Conservation (phyloP, 2,329 filamentous ascomycete genomes). For the Bimuria novae-zelandiae region DNA sequence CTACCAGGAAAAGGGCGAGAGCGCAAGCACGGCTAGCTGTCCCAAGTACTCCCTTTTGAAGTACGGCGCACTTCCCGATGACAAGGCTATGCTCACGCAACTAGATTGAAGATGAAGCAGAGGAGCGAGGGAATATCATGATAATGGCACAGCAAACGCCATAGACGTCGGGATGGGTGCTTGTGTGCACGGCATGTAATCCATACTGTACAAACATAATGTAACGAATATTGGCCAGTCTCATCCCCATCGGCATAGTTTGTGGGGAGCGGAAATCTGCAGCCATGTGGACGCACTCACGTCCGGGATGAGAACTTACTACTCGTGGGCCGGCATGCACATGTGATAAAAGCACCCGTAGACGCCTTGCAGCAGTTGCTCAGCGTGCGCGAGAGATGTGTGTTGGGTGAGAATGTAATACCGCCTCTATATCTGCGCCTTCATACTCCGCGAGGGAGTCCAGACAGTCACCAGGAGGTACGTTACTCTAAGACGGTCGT, state of each 20-base stretch:
- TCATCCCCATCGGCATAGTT: no score
- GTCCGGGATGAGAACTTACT: no score
- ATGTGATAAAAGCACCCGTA: no score
- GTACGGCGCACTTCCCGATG: slow-evolving; percentile 22
- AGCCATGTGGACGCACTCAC: no score
- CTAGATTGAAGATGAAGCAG: slow-evolving; percentile 80
- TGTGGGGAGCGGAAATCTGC: not conserved
- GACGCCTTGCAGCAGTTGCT: no score
- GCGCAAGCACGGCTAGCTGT: slow-evolving; percentile 78
- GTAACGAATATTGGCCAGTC: no score
- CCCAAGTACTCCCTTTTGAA: slow-evolving; percentile 79
- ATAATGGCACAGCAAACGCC: not conserved
- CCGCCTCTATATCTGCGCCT: slow-evolving; percentile 49
- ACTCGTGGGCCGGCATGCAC: no score
- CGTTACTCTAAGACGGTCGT: slow-evolving; percentile 88
- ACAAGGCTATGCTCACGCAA: slow-evolving; percentile 15
- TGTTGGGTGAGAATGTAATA: slow-evolving; percentile 38
- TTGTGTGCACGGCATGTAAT: not conserved
- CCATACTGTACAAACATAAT: no score
- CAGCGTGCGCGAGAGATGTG: not conserved
- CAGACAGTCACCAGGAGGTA: slow-evolving; percentile 61
- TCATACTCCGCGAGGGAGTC: slow-evolving; percentile 55
- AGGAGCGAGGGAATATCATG: slow-evolving; percentile 52
- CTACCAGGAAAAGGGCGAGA: slow-evolving; percentile 77
- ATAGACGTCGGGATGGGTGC: not conserved